A percentile compares a stretch with the other conserved stretches of the same genome.
Conservation (phyloP, 345 rosid species). For the Rhizophora mangle region DNA sequence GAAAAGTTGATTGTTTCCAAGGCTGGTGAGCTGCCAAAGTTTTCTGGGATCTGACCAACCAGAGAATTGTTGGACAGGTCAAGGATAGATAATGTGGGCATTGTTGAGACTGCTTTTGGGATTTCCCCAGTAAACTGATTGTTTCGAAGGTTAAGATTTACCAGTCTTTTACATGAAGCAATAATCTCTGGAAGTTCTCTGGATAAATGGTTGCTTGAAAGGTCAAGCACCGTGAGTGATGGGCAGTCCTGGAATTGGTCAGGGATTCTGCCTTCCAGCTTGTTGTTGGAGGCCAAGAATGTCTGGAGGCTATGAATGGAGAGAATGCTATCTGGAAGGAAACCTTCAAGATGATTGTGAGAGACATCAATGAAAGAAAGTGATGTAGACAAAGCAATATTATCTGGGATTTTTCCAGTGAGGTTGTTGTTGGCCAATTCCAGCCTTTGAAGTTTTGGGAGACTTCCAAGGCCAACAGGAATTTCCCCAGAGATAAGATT, state of each 20-base stretch:
- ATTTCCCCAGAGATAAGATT: slow-evolving; percentile 65
- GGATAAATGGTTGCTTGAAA: slow-evolving; percentile 67
- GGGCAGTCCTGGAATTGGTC: slow-evolving; percentile 75
- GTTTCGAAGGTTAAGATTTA: slow-evolving; percentile 60
- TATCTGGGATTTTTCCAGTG: slow-evolving; percentile 70
- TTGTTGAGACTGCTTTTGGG: slow-evolving; percentile 50
- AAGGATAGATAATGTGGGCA: slow-evolving; percentile 72
- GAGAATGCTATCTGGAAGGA: slow-evolving; percentile 67
- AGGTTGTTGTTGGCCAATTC: slow-evolving; percentile 80
- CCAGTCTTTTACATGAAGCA: slow-evolving; percentile 72
- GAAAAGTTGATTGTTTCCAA: slow-evolving; percentile 76
- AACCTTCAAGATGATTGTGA: slow-evolving; percentile 53
- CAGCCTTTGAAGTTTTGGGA: slow-evolving; percentile 70
- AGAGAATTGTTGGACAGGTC: slow-evolving; percentile 81
- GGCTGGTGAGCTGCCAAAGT: slow-evolving; percentile 66
- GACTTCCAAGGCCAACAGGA: slow-evolving; percentile 62
- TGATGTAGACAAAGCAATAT: slow-evolving; percentile 54
- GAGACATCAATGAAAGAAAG: slow-evolving; percentile 85
- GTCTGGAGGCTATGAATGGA: slow-evolving; percentile 67
- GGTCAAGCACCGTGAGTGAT: slow-evolving; percentile 68
- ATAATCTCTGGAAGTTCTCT: slow-evolving; percentile 63
- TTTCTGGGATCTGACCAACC: slow-evolving; percentile 55
- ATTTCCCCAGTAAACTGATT: slow-evolving; percentile 57
- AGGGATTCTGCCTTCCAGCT: slow-evolving; percentile 59
- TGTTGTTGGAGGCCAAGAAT: slow-evolving; percentile 71